phyloP scores from a whole-genome alignment of 2,329 filamentous ascomycete genomes.

The Verticillium nubilum region DNA sequence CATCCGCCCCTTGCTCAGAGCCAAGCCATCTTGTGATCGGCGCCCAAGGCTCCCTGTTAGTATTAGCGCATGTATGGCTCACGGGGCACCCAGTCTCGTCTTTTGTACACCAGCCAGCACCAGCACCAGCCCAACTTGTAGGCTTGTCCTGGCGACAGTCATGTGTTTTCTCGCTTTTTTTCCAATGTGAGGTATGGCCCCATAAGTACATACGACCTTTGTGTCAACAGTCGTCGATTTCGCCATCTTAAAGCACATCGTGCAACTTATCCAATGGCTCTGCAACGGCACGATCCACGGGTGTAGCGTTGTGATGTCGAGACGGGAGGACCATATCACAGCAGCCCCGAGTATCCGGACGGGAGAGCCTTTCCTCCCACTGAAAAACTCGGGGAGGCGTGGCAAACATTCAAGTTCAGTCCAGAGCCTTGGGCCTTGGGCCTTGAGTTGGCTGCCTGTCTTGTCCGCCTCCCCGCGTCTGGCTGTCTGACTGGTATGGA shows the following conservation, averaged over 20 bases:
- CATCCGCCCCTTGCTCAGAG: constrained; percentile 3
- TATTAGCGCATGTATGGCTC: constrained; percentile 6
- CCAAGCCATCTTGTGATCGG: constrained; percentile 9
- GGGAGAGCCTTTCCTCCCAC: neutral
- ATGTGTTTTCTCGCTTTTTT: neutral
- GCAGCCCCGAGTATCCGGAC: neutral
- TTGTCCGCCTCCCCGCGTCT: neutral
- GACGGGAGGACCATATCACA: neutral
- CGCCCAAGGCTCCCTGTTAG: constrained; percentile 5
- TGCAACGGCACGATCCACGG: too few species aligned
- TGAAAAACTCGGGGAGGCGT: neutral
- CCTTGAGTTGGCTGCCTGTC: neutral
- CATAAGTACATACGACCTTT: neutral
- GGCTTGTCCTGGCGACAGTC: neutral
- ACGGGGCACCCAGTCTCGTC: neutral
- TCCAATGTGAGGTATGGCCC: too few species aligned
- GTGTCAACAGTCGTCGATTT: neutral
- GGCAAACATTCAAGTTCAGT: neutral
- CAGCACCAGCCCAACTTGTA: neutral
- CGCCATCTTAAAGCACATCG: neutral
- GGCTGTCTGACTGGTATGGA: neutral
- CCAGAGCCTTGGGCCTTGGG: neutral
- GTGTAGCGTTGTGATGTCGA: neutral
- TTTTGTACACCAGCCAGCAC: neutral
- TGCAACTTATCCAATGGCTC: neutral